Evolutionary conservation across 2,329 filamentous ascomycete genomes (phyloP).

Genomic region (Basipetospora chlamydospora): DNA sequence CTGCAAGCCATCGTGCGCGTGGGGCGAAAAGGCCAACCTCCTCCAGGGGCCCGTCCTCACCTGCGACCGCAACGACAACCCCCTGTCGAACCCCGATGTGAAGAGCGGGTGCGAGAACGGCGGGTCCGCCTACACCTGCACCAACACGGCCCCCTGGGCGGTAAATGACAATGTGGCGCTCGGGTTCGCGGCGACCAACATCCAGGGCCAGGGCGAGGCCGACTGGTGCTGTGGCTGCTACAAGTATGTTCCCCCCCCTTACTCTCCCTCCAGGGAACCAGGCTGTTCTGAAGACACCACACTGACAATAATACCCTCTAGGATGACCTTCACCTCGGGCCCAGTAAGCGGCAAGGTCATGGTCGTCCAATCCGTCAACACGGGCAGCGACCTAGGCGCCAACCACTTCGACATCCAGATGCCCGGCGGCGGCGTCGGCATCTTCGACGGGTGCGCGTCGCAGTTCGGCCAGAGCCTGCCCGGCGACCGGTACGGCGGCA

Average conservation of each 20-base stretch:
- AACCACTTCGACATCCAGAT: conserved; percentile 47
- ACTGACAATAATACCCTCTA: too few relatives aligned
- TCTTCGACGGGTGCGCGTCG: conserved; percentile 35
- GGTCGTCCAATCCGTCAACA: conserved; percentile 51
- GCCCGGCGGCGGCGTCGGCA: conserved; percentile 39
- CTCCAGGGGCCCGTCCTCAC: conserved; percentile 32
- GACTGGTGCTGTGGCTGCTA: conserved; percentile 54
- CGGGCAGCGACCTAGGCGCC: conserved; percentile 36
- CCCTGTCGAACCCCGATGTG: conserved; percentile 32
- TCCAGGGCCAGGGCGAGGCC: conserved; percentile 38
- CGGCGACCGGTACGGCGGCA: conserved; percentile 43
- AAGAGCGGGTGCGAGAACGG: conserved; percentile 42
- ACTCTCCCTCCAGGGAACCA: too few relatives aligned
- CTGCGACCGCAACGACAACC: conserved; percentile 39
- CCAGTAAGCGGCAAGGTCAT: conserved; percentile 44
- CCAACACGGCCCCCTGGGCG: conserved; percentile 46
- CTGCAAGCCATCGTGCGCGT: conserved; percentile 54
- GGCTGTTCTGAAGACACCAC: too few relatives aligned
- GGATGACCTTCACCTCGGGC: conserved; percentile 36
- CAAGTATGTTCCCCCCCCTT: conserved; percentile 15
- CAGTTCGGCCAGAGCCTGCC: conserved; percentile 26
- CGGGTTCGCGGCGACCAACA: conserved; percentile 48
- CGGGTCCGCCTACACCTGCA: conserved; percentile 44
- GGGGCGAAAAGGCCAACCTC: conserved; percentile 41
- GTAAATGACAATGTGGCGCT: conserved; percentile 43